These are phyloP conservation scores for Tricharina praecox DNA, from an alignment of 495 filamentous ascomycete genomes.

Conservation along the genomic window DNA sequence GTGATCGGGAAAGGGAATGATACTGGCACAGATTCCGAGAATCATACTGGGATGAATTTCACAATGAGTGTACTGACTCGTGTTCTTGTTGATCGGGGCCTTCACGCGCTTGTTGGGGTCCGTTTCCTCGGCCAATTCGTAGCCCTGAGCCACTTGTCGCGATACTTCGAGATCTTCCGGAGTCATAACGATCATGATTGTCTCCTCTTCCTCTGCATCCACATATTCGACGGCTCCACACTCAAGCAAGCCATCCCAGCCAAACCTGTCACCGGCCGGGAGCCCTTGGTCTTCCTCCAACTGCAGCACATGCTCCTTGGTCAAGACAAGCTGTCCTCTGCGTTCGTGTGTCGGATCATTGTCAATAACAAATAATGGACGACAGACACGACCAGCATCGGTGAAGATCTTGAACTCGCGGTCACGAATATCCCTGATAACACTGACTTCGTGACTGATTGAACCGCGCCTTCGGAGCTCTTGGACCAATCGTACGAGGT, in stretches of 20 bases:
- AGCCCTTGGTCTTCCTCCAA: constrained; percentile 54
- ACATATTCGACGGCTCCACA: constrained; percentile 82
- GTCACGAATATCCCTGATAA: constrained; percentile 88
- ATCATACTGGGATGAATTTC: constrained; percentile 99
- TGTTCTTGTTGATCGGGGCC: constrained; percentile 47
- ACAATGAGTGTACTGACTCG: constrained; percentile 52
- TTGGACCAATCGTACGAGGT: constrained; percentile 60
- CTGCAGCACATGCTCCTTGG: constrained; percentile 56
- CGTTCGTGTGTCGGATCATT: constrained; percentile 51
- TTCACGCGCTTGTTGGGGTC: constrained; percentile 58
- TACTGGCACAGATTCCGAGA: constrained; percentile 90
- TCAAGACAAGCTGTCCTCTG: constrained; percentile 61
- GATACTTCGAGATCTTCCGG: constrained; percentile 77
- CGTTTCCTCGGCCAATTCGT: constrained; percentile 42
- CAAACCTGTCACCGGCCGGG: constrained; percentile 47
- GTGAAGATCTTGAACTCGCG: constrained; percentile 98
- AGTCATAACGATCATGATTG: constrained; percentile 97
- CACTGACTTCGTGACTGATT: constrained; percentile 75
- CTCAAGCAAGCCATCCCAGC: constrained; percentile 70
- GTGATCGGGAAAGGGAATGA: constrained; percentile 98
- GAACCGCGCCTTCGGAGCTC: constrained; percentile 52
- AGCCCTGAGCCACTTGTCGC: constrained; percentile 47
- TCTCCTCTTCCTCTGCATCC: constrained; percentile 96
- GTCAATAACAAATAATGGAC: constrained; percentile 81
- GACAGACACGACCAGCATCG: constrained; percentile 83